A percentile compares a stretch with the other conserved stretches of the same genome.
phyloP scores from a whole-genome alignment of 1,284 basidiomycete species.

The Laetiporus sulphureus region DNA sequence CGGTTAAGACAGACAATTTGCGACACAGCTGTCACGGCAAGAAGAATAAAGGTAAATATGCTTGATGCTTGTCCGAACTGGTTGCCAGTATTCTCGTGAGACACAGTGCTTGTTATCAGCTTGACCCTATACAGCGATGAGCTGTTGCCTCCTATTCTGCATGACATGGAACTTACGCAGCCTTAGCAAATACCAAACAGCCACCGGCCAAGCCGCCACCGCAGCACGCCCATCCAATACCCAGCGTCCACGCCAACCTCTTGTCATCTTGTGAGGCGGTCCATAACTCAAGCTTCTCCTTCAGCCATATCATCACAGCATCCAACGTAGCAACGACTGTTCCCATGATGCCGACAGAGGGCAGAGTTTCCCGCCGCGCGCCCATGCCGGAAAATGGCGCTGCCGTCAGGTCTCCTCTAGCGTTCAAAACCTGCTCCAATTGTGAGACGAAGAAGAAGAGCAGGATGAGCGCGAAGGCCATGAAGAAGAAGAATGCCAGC shows the following conservation, averaged over 20 bases:
- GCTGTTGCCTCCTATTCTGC: slow-evolving; percentile 1
- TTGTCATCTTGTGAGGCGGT: slow-evolving; percentile 76
- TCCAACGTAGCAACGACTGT: slow-evolving; percentile 36
- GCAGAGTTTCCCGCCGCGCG: slow-evolving; percentile 19
- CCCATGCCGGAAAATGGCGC: slow-evolving; percentile 44
- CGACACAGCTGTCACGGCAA: slow-evolving; percentile 73
- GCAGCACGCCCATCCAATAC: slow-evolving; percentile 87
- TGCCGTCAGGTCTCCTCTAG: slow-evolving; percentile 57
- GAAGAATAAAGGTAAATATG: slow-evolving; percentile 78
- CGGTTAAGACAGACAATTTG: slow-evolving; percentile 91
- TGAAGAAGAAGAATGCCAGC: slow-evolving; percentile 82
- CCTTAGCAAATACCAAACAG: slow-evolving; percentile 89
- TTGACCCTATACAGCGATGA: slow-evolving; percentile 49
- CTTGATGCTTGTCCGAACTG: slow-evolving; percentile 79
- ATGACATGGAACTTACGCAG: slow-evolving; percentile 47
- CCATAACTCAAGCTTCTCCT: slow-evolving; percentile 66
- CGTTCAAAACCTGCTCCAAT: slow-evolving; percentile 62
- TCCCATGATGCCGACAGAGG: slow-evolving; percentile 23
- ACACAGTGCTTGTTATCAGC: slow-evolving; percentile 66
- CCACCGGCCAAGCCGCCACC: slow-evolving; percentile 87
- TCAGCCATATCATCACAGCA: slow-evolving; percentile 43
- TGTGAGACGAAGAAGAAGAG: slow-evolving; percentile 60
- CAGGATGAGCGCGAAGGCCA: slow-evolving; percentile 61
- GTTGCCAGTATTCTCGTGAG: slow-evolving; percentile 75
- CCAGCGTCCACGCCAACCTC: slow-evolving; percentile 81